Conservation (phyloP, 805 yeast species). For the Jamesozyma piceae region DNA sequence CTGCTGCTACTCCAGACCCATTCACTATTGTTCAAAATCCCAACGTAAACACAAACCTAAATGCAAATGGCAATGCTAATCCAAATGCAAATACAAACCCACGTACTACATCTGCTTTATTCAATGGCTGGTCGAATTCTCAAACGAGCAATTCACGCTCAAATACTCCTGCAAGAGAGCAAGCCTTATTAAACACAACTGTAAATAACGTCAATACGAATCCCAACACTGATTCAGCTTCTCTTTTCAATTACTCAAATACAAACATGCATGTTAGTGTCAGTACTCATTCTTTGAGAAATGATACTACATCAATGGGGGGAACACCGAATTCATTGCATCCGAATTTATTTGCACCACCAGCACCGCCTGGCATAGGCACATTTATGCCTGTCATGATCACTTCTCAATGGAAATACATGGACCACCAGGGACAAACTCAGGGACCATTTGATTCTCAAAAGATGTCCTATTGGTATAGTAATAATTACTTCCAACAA, state of each 20-base stretch:
- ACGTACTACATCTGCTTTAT: not conserved
- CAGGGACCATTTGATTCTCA: conserved; percentile 82
- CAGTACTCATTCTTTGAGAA: not conserved
- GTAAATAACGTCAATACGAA: not conserved
- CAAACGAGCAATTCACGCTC: not conserved
- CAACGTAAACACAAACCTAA: too few relatives aligned
- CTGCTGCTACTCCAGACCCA: not conserved
- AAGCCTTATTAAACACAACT: not conserved
- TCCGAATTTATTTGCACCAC: not conserved
- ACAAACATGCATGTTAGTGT: not conserved
- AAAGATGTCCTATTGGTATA: conserved; percentile 74
- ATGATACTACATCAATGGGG: not conserved
- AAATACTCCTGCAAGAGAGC: not conserved
- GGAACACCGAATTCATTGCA: not conserved
- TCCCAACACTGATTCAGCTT: not conserved
- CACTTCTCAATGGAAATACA: conserved; percentile 59
- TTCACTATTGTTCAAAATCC: conserved; percentile 1
- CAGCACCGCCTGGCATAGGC: conserved; percentile 2
- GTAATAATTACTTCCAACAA: conserved; percentile 49
- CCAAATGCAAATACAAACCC: not conserved
- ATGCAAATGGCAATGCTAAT: too few relatives aligned
- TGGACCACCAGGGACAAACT: conserved; percentile 57
- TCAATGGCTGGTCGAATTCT: not conserved
- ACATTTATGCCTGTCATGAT: not conserved
- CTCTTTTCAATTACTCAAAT: not conserved